A percentile compares a stretch with the other conserved stretches of the same genome.
Conservation (phyloP, 768 basidiomycete species). For the Leccinum subgranulosum region DNA sequence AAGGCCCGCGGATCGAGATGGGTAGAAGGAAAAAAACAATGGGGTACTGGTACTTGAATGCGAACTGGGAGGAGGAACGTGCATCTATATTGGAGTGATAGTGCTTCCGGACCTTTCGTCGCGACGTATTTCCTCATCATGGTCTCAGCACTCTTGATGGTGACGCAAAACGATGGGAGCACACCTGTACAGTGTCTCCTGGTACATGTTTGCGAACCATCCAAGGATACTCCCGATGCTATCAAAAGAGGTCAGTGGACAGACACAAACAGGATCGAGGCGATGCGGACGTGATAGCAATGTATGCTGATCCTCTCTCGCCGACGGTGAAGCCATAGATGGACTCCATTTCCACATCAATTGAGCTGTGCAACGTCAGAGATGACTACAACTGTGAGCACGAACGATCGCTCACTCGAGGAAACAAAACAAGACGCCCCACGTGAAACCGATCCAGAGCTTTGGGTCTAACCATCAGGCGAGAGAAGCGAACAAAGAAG, state of each 20-base stretch:
- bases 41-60: too few relatives aligned
- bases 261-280: neutral
- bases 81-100: too few relatives aligned
- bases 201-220: conserved; percentile 42
- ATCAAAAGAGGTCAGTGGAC: neutral
- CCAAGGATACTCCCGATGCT: conserved; percentile 59
- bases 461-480: conserved; percentile 24
- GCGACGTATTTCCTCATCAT: conserved; percentile 27
- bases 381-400: neutral
- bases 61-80: too few relatives aligned
- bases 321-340: conserved; percentile 61
- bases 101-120: conserved; percentile 49
- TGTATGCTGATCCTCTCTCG: conserved; percentile 57
- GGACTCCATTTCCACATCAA: conserved; percentile 50
- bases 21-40: too few relatives aligned
- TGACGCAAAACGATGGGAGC: conserved; percentile 10
- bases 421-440: conserved; percentile 73
- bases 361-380: conserved; percentile 39
- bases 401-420: conserved; percentile 44
- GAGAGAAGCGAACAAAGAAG: neutral
- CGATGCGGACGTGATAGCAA: conserved; percentile 48
- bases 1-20: neutral
- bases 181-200: conserved; percentile 50
- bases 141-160: neutral
- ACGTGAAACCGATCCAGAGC: conserved; percentile 72